phyloP scores from a whole-genome alignment of 2,329 filamentous ascomycete genomes.

The Xylariaceae sp. region DNA sequence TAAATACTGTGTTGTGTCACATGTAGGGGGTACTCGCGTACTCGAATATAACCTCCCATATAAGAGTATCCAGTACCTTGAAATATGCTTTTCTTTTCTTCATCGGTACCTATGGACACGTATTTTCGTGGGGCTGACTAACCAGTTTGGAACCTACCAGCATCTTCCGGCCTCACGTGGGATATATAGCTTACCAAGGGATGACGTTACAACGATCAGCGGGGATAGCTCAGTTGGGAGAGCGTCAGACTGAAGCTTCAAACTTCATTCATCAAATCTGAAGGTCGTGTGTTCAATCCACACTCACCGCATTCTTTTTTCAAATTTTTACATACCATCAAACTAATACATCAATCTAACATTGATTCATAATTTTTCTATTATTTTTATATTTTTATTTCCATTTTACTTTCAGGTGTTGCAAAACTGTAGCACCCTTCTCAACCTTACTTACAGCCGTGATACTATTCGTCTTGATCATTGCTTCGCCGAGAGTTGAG shows the following conservation, averaged over 20 bases:
- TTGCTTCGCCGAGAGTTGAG: too few relatives aligned
- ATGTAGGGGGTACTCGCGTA: too few relatives aligned
- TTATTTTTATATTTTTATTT: not conserved
- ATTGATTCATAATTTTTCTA: not conserved
- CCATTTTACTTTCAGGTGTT: too few relatives aligned
- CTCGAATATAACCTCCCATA: too few relatives aligned
- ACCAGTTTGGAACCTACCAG: not conserved
- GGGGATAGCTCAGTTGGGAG: slow-evolving; percentile 1
- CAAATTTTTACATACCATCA: not conserved
- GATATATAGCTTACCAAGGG: not conserved
- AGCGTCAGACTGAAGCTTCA: not conserved
- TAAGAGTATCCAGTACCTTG: too few relatives aligned
- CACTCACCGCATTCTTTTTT: not conserved
- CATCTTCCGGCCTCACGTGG: not conserved
- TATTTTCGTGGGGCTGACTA: not conserved
- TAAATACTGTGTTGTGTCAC: too few relatives aligned
- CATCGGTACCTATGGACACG: too few relatives aligned
- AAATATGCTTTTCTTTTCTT: too few relatives aligned
- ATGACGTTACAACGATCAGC: not conserved
- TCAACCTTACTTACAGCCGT: too few relatives aligned
- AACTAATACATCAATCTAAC: not conserved
- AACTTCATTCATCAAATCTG: not conserved
- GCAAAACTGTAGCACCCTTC: too few relatives aligned
- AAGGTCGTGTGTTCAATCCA: not conserved
- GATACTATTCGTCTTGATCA: too few relatives aligned